Base-by-base conservation (phyloP, 352 stramenopile genomes). In the Globisporangium spinosum region DNA sequence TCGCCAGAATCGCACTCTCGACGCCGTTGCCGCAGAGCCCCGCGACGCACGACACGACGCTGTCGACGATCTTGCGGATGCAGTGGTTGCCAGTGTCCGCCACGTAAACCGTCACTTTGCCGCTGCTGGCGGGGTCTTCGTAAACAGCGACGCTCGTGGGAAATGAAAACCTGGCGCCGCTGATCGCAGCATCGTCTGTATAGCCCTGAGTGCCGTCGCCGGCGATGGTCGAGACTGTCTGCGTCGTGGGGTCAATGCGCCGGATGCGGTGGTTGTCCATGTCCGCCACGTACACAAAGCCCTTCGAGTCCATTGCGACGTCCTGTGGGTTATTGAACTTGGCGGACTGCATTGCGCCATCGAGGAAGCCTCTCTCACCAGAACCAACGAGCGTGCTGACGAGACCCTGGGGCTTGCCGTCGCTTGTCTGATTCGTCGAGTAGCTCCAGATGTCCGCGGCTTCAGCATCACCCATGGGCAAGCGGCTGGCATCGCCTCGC, bases 281-380 rank as follows among this genome's bases (percentile, higher is more conserved):
- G 74, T 99, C 97, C 1, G 93, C 93, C 2, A 99, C 92, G 73
- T 98, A 99, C 6, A 98, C 84, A 45, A 97, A 89, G 8, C 94
- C 92, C 12, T 85, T 85, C 23, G 86, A 89, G 74, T 98, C 95
- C 12, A 98, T 86, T 1, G 93, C 94, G 23, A 98, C 82, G 63
- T 94, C 93, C 67, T 97, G 77, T 13, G 96, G 96, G 62, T 88
- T 83, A 64, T 85, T 87, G 76, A 98, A 99, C 35, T 76, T 78
- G n/a, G 95, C 92, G 0, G 77, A 67, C 7, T 70, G 60, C 40
- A 59, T 69, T 17, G 72, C 1, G 29, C 93, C 95, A 67, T 98
- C 91, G 0, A 71, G 49, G 64, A 94, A 97, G 0, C 95, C 96
- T 4, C 71, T 68, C 12, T 67, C 70, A 2, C 91, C 92, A 4